Base-by-base conservation (phyloP, 148 eudicot species). In the Arctostaphylos glauca region DNA sequence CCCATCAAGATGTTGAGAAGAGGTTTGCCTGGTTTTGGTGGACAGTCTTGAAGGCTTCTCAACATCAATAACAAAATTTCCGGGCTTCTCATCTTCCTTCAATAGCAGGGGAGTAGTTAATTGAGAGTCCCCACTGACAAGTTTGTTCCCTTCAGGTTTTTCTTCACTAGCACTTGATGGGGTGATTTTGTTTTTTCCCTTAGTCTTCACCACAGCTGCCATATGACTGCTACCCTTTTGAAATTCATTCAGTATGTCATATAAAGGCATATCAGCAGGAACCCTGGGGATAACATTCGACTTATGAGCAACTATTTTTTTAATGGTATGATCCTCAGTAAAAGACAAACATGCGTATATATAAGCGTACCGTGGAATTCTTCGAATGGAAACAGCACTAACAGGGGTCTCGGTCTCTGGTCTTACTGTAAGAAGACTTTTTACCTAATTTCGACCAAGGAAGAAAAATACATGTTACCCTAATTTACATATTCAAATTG, bases 401-500 rank as follows among this genome's bases (percentile, higher is more conserved):
- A 96, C 98, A 64, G 99, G 99, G 72, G 98, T 96, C 86, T 96
- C 99, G 21, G 99, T 96, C 88, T 96, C 99, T 70, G 99, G 92
- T 66, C 99, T 86, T 64, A 96, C 99, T 43, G 99, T 94, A 80
- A 96, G 93, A 87, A 96, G 99, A 83, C 95, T 90, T 91, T 96
- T 96, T 58, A 96, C 95, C 99, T 96, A 82, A 81, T 80, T 21
- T 71, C 79, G 68, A 81, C 67, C 66, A 59, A 56, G 60, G 78
- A 75, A 64, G 55, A 58, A 81, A 67, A 58, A 59, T 41, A 54
- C 58, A 77, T 49, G 25, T 71, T 52, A 84, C 3, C 44, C 8
- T 9, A 41, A 21, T 56, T 3, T 62, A 77, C 44, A 80, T 31
- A 53, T 23, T n/a, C 47, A 81, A 73, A 5, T 18, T 8, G 31